These are phyloP conservation scores for Schizophyllum commune DNA, from an alignment of 1,284 basidiomycete species.

Conservation along the genomic window DNA sequence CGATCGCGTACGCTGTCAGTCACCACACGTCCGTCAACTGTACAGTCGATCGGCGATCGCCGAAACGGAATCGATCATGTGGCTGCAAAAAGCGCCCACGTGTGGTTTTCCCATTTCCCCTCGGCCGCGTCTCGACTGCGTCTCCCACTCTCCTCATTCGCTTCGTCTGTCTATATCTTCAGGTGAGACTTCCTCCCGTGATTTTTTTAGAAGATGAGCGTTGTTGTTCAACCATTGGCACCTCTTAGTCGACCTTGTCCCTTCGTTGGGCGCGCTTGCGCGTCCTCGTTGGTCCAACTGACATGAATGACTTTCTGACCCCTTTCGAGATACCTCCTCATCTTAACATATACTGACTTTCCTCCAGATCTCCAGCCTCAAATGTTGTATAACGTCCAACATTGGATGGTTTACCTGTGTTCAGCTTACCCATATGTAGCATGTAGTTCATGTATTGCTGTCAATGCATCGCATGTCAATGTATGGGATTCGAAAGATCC, in stretches of 20 bases:
- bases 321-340: conserved; percentile 10
- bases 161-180: conserved; percentile 2
- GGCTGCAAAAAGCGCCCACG: neutral
- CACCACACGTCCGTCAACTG: neutral
- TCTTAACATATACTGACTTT: neutral
- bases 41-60: neutral
- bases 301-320: conserved; percentile 79
- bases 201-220: conserved; percentile 52
- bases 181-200: conserved; percentile 9
- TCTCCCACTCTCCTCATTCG: conserved; percentile 5
- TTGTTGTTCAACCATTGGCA: conserved; percentile 75
- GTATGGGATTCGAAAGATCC: no score
- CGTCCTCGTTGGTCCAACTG: conserved; percentile 48
- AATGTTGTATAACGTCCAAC: neutral
- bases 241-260: conserved; percentile 74
- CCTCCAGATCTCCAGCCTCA: neutral
- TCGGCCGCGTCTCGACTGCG: neutral
- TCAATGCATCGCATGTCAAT: no score
- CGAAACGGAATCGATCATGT: neutral
- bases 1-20: conserved; percentile 1
- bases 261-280: conserved; percentile 15
- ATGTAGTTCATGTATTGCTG: no score
- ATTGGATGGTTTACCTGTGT: no score
- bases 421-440: no score
- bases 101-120: neutral